These are phyloP conservation scores for Magnolia officinalis DNA, from an alignment of 164 flowering plant genomes.

Conservation along the genomic window DNA sequence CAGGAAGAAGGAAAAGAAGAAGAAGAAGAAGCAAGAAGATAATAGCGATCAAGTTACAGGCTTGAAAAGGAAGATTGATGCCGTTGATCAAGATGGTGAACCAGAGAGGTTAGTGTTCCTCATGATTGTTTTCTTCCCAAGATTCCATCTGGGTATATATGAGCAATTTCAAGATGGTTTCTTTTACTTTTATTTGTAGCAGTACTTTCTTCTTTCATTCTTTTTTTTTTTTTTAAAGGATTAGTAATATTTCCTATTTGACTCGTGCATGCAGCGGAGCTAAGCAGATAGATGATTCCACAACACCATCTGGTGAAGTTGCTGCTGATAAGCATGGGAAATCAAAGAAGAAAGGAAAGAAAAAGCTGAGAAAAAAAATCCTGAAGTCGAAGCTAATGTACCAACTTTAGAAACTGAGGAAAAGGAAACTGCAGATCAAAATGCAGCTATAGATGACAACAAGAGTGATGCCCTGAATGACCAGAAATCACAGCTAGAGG, in stretches of 20 bases:
- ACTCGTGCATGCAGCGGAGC: background rate
- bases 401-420: background rate
- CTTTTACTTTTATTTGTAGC: background rate
- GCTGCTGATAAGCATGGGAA: conserved; percentile 25
- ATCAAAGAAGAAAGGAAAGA: conserved; percentile 42
- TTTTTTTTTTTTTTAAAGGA: background rate
- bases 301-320: conserved; percentile 17
- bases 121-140: background rate
- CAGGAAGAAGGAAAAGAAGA: conserved; percentile 26
- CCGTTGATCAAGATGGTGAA: conserved; percentile 29
- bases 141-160: background rate
- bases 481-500: conserved; percentile 4
- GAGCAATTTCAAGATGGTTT: background rate
- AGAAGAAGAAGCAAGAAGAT: conserved; percentile 34
- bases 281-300: conserved; percentile 6
- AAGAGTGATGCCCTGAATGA: conserved; percentile 7
- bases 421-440: background rate
- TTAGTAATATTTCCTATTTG: background rate
- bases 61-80: conserved; percentile 48
- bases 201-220: background rate
- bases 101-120: conserved; percentile 36
- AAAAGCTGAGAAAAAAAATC: conserved; percentile 21
- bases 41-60: conserved; percentile 13
- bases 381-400: conserved; percentile 13
- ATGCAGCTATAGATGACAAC: background rate